These are phyloP conservation scores for Botrytis deweyae DNA, from an alignment of 2,329 filamentous ascomycete species.

Conservation along the genomic window DNA sequence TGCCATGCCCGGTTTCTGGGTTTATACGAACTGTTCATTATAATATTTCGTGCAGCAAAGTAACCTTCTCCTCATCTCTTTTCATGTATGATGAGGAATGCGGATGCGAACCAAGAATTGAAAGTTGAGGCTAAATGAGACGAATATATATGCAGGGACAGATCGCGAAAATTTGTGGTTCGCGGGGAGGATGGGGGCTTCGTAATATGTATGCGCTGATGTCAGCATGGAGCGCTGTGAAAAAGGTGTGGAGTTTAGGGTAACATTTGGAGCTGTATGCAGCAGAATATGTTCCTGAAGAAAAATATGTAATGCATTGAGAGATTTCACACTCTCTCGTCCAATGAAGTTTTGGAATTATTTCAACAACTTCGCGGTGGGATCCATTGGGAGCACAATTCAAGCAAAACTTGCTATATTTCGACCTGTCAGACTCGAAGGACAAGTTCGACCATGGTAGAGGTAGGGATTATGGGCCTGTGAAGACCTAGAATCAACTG, in stretches of 20 bases:
- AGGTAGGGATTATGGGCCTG: not conserved
- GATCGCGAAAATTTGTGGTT: constrained; percentile 3
- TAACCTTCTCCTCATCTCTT: constrained; percentile 13
- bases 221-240: constrained; percentile 6
- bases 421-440: constrained; percentile 14
- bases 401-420: not conserved
- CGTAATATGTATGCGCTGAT: not conserved
- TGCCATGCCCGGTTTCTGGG: not conserved
- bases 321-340: not conserved
- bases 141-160: constrained; percentile 13
- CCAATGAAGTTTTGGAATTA: not conserved
- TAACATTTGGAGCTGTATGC: constrained; percentile 1
- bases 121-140: not conserved
- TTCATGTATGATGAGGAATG: not conserved
- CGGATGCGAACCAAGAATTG: constrained; percentile 2
- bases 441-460: not conserved
- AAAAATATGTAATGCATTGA: constrained; percentile 1
- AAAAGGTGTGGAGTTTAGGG: not conserved
- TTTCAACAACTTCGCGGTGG: not conserved
- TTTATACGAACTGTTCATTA: not conserved
- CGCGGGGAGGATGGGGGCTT: not conserved
- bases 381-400: not conserved
- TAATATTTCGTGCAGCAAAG: constrained; percentile 1
- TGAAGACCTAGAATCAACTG: not conserved
- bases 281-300: not conserved